phyloP scores from a whole-genome alignment of 331 rosid species.

The Arachis monticola region DNA sequence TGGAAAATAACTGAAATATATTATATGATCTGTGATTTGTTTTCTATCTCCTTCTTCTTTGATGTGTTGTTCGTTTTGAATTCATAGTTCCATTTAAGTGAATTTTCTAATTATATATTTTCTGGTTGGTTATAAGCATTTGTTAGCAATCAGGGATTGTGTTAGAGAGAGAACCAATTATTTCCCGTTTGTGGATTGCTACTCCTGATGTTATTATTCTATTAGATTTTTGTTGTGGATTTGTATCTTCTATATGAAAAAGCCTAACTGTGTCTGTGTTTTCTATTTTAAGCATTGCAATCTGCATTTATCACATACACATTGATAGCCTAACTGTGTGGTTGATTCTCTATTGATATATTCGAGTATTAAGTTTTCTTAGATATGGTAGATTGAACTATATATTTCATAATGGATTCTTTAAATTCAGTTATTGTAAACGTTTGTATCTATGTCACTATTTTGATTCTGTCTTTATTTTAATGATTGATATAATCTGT shows the following conservation, averaged over 20 bases:
- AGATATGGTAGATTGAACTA: slow-evolving; percentile 25
- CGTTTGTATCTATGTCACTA: background rate
- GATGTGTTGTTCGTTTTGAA: slow-evolving; percentile 7
- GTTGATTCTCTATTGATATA: slow-evolving; percentile 11
- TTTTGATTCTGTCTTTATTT: background rate
- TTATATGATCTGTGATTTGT: slow-evolving; percentile 9
- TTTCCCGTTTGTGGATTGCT: background rate
- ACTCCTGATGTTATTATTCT: slow-evolving; percentile 29
- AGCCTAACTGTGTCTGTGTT: background rate
- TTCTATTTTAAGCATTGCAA: background rate
- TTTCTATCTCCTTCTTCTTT: slow-evolving; percentile 1
- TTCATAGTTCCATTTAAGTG: background rate
- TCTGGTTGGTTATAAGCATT: background rate
- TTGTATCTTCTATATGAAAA: background rate
- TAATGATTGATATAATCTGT: background rate
- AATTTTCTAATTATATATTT: background rate
- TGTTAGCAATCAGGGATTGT: slow-evolving; percentile 21
- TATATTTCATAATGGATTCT: slow-evolving; percentile 3
- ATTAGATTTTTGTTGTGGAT: slow-evolving; percentile 33
- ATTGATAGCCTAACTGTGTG: background rate
- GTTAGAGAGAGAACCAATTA: background rate
- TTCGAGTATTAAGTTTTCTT: slow-evolving; percentile 2
- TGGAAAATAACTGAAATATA: background rate
- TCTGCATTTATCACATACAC: slow-evolving; percentile 10
- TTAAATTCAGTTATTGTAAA: background rate